Evolutionary conservation across 257 asterid species (phyloP), one percentile per base, ranked within the genome.

Genomic region (Fraxinus anomala): DNA sequence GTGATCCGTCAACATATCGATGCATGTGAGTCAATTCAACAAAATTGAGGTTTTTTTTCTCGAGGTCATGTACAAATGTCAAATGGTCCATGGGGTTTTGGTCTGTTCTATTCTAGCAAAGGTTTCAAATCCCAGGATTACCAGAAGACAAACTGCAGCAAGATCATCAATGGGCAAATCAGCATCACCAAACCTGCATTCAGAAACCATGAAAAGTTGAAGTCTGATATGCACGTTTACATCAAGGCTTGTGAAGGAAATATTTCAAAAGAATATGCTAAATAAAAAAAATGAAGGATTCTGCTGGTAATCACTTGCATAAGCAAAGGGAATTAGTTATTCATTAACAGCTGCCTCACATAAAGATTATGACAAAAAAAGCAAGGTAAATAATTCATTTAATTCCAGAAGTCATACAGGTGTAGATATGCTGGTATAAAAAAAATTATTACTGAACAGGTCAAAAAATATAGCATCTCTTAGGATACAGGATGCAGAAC

Each of bases 101-200:
- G 39, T 0, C 16, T 12, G 11, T 54, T 76, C 68, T 14, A 56
- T 40, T 63, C 44, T 44, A 8, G 56, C 37, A 65, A 68, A 47
- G 10, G 36, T 37, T 1, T 28, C 63, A 8, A 59, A 36, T 67
- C 37, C 5, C 77, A 84, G 69, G 19, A 63, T 63, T 83, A 94
- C 99, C 92, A 95, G 93, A 75, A 95, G 93, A 83, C 91, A 86
- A 78, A 88, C 99, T 36, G 99, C 99, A 79, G 99, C 98, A 80
- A 95, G 89, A 85, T 93, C 99, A 85, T 95, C 99, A 74, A 95
- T 74, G 10, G 98, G 98, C 88, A 95, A 90, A 89, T 93, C 96
- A 63, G 91, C 75, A 79, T 85, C 88, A 73, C 97, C 96, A 26
- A 91, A 85, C 83, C 98, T 95, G 88, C 81, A 80, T 42, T 73